Percentiles rank a stretch among this genome's conserved stretches.
These are phyloP conservation scores for Vigna hirtella DNA, from an alignment of 306 rosid genomes.

Conservation along the genomic window DNA sequence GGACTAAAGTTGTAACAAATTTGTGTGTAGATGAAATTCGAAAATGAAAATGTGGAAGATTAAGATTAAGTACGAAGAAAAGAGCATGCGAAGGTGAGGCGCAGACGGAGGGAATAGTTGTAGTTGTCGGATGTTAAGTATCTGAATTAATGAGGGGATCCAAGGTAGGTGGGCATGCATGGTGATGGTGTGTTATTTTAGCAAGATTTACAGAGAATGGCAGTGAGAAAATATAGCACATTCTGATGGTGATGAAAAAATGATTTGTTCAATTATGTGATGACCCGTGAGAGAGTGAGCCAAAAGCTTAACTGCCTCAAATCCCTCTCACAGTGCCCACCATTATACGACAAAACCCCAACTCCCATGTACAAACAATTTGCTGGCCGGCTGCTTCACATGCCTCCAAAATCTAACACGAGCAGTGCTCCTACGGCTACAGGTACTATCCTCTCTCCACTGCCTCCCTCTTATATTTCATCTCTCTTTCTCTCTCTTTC, in stretches of 20 bases:
- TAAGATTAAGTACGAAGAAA: no score
- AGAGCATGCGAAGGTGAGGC: no score
- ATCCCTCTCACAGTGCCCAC: conserved; percentile 37
- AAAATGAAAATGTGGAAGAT: no score
- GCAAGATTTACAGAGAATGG: background rate
- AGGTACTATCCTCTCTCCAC: conserved; percentile 22
- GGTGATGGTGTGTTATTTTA: background rate
- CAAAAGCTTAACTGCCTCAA: conserved; percentile 42
- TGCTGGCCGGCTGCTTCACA: conserved; percentile 60
- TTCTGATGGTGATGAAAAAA: background rate
- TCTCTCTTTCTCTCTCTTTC: conserved; percentile 3
- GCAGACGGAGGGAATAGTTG: no score
- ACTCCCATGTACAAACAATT: conserved; percentile 52
- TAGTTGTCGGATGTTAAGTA: no score
- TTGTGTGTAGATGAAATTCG: no score
- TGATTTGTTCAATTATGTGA: conserved; percentile 45
- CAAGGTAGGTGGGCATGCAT: no score
- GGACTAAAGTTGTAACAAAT: no score
- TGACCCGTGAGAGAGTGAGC: conserved; percentile 47
- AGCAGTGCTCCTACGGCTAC: conserved; percentile 30
- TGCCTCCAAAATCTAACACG: conserved; percentile 55
- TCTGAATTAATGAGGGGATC: no score
- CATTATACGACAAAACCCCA: conserved; percentile 52
- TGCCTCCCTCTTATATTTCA: background rate
- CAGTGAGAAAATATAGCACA: background rate